Conservation (phyloP, 1,284 basidiomycete species). For the Cryptococcus sp. region DNA sequence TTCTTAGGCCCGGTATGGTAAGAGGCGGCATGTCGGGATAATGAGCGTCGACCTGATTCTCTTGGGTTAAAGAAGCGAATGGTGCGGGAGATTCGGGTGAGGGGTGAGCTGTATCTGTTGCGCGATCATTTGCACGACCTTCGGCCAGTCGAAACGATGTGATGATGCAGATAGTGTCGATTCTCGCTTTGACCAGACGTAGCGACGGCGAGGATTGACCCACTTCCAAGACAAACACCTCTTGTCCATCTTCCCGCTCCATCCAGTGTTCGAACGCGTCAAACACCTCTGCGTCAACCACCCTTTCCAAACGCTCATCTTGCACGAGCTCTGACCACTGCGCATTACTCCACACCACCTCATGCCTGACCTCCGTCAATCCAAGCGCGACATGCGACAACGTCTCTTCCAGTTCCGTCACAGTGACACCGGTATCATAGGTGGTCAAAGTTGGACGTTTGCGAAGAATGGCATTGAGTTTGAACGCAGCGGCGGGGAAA, state of each 20-base stretch:
- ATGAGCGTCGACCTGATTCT: too few relatives aligned
- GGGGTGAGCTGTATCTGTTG: background rate
- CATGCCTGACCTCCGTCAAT: background rate
- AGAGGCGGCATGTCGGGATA: too few relatives aligned
- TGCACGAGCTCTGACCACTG: background rate
- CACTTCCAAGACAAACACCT: background rate
- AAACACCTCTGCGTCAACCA: background rate
- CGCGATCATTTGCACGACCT: too few relatives aligned
- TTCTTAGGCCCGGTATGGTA: too few relatives aligned
- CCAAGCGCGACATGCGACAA: background rate
- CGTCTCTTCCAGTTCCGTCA: background rate
- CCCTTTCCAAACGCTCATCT: background rate
- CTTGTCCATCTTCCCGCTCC: background rate
- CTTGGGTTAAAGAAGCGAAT: too few relatives aligned
- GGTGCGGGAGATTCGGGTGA: background rate
- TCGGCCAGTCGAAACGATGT: background rate
- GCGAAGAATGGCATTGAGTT: background rate
- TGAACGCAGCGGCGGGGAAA: background rate
- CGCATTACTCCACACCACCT: background rate
- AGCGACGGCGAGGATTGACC: background rate
- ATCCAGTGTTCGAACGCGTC: background rate
- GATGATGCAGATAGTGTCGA: background rate
- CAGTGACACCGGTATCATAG: background rate
- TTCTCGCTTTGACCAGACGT: background rate
- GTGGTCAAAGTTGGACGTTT: too few relatives aligned